phyloP scores from a whole-genome alignment of 176 grass and related monocot genomes.

The Cenchrus fungigraminus region DNA sequence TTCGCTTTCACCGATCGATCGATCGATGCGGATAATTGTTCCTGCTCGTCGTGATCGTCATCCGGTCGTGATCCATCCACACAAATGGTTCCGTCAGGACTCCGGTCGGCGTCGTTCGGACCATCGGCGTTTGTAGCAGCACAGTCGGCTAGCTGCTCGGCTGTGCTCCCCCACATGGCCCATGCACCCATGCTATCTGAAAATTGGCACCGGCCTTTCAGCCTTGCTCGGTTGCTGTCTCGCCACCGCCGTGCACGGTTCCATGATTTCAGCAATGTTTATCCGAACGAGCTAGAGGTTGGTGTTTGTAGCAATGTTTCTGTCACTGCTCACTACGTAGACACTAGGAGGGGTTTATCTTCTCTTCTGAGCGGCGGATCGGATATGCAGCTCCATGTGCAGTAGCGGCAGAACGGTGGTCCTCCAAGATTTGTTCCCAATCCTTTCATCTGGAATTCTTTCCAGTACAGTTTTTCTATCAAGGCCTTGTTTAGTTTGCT shows the following conservation, averaged over 20 bases:
- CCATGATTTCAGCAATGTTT: no score
- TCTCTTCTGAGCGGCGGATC: background rate
- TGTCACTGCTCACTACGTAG: background rate
- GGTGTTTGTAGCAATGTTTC: background rate
- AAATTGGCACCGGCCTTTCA: background rate
- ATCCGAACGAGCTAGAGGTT: no score
- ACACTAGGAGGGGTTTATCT: background rate
- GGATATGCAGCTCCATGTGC: background rate
- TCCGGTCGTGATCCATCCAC: background rate
- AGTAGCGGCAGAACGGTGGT: background rate
- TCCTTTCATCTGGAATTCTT: background rate
- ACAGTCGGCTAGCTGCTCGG: background rate
- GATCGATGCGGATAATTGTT: no score
- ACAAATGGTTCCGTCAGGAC: background rate
- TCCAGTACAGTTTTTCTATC: background rate
- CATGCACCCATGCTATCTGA: conserved; percentile 5
- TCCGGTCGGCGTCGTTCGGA: background rate
- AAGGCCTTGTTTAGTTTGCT: no score
- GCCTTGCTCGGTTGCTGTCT: background rate
- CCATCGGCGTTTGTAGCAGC: background rate
- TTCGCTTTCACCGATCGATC: no score
- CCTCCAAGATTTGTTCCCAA: background rate
- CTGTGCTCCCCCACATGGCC: no score
- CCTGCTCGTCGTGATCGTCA: no score
- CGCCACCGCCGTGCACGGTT: background rate